phyloP scores from a whole-genome alignment of 345 rosid species.

The Gossypium ekmanianum region DNA sequence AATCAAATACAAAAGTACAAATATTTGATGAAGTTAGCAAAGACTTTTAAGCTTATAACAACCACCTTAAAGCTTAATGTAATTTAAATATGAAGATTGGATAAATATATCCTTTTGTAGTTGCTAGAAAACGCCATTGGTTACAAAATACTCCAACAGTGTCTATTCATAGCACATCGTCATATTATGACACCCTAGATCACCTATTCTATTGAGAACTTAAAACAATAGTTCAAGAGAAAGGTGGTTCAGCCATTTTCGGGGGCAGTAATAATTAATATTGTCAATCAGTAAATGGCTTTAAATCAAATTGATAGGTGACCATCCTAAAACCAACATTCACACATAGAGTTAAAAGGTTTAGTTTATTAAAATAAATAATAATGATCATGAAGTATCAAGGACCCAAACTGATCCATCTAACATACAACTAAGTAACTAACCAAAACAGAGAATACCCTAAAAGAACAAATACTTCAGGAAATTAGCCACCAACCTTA shows the following conservation, averaged over 20 bases:
- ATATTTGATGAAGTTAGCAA: not conserved
- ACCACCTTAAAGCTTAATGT: constrained; percentile 4
- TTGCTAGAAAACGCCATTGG: not conserved
- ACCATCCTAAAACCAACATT: not conserved
- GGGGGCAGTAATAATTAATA: not conserved
- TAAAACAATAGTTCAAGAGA: not conserved
- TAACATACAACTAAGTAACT: not conserved
- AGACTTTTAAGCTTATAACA: constrained; percentile 11
- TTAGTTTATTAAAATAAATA: not conserved
- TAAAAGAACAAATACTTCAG: constrained; percentile 9
- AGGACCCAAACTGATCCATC: not conserved
- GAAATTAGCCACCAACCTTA: constrained; percentile 53
- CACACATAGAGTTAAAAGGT: not conserved
- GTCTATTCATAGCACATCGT: not conserved
- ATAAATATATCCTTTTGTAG: not conserved
- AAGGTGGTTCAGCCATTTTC: not conserved
- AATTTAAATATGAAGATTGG: not conserved
- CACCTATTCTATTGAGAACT: not conserved
- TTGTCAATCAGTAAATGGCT: not conserved
- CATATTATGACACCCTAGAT: not conserved
- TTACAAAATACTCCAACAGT: not conserved
- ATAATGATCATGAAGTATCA: not conserved
- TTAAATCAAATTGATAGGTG: not conserved
- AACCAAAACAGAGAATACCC: constrained; percentile 21
- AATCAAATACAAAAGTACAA: not conserved